Conservation (phyloP, 495 filamentous ascomycete species). For the Trichoderma reesei region DNA sequence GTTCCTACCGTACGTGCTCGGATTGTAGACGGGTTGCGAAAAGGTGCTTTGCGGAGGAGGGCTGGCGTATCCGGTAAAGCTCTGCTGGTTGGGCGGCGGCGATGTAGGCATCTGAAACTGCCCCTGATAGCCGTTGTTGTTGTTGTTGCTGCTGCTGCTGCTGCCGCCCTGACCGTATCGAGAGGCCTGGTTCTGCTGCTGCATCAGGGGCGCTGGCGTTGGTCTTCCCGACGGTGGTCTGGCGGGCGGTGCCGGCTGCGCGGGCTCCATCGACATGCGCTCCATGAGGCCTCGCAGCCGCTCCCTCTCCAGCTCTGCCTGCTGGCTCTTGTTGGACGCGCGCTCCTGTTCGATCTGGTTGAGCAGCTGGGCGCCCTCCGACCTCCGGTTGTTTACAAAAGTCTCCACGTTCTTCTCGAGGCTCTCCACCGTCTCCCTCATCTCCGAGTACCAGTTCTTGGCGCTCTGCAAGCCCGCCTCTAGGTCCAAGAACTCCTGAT, state of each 20-base stretch:
- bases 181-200: conserved; percentile 23
- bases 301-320: conserved; percentile 79
- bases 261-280: conserved; percentile 71
- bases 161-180: conserved; percentile 38
- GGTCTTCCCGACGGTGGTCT: conserved; percentile 37
- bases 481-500: conserved; percentile 89
- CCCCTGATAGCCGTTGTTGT: conserved; percentile 25
- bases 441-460: conserved; percentile 87
- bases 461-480: conserved; percentile 75
- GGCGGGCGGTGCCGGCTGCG: conserved; percentile 18
- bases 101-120: conserved; percentile 44
- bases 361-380: conserved; percentile 84
- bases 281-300: conserved; percentile 87
- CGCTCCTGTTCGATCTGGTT: conserved; percentile 77
- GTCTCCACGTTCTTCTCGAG: conserved; percentile 94
- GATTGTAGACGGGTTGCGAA: conserved; percentile 35
- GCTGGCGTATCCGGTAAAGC: conserved; percentile 21
- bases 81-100: conserved; percentile 38
- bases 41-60: conserved; percentile 25
- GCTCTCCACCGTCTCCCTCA: conserved; percentile 89
- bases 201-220: conserved; percentile 34
- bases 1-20: conserved; percentile 38
- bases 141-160: too few species aligned
- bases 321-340: conserved; percentile 53
- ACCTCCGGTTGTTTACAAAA: conserved; percentile 88